These are phyloP conservation scores for Quercus tomentella DNA, from an alignment of 331 rosid genomes.

Conservation along the genomic window DNA sequence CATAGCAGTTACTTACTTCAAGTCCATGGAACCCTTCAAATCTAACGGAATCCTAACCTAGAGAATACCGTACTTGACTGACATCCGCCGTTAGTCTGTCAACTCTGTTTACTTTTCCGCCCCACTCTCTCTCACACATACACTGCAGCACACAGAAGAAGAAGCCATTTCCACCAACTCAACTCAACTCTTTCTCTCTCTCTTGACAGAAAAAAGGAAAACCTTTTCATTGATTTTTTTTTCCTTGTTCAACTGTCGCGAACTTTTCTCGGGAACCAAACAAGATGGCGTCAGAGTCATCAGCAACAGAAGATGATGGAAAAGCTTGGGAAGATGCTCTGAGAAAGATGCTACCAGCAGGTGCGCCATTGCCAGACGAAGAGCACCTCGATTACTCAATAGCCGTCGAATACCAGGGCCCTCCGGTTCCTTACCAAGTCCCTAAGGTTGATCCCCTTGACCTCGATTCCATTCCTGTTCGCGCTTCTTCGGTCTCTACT, in stretches of 20 bases:
- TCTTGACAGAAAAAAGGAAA: not conserved
- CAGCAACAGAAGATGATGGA: conserved; percentile 28
- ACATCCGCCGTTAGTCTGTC: conserved; percentile 16
- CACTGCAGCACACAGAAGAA: too few relatives aligned
- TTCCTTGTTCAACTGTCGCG: not conserved
- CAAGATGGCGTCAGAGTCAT: conserved; percentile 53
- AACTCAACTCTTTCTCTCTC: not conserved
- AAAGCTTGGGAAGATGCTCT: conserved; percentile 59
- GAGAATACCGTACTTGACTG: not conserved
- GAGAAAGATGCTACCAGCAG: conserved; percentile 75
- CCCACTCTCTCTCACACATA: conserved; percentile 10
- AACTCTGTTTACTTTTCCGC: conserved; percentile 39
- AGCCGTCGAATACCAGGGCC: conserved; percentile 75
- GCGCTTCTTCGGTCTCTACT: conserved; percentile 23
- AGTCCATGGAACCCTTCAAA: not conserved
- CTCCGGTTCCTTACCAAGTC: conserved; percentile 62
- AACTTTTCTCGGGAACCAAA: not conserved
- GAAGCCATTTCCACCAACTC: conserved; percentile 24
- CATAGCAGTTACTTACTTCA: too few relatives aligned
- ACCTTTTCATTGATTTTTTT: conserved; percentile 13
- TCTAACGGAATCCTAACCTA: conserved; percentile 15
- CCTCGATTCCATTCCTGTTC: conserved; percentile 30
- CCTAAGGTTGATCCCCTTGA: conserved; percentile 73
- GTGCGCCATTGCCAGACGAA: conserved; percentile 79
- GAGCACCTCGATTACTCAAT: conserved; percentile 86